phyloP scores from a whole-genome alignment of 2,329 filamentous ascomycete species.

The Penicillium nordicum region DNA sequence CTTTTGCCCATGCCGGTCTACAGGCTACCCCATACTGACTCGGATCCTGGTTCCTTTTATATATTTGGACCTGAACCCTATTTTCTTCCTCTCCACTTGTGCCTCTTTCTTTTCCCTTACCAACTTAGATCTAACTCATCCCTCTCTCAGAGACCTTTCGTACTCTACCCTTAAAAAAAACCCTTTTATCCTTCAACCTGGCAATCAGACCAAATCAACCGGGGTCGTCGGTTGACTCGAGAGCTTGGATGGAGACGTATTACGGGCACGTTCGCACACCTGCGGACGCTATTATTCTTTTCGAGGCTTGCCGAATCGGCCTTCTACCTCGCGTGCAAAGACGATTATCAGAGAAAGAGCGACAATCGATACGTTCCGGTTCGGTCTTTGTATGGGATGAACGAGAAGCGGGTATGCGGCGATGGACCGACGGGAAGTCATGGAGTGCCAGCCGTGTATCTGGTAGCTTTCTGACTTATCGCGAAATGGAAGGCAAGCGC shows the following conservation, averaged over 20 bases:
- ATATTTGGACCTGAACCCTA: slow-evolving; percentile 21
- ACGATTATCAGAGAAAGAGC: slow-evolving; percentile 91
- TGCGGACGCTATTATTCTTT: slow-evolving; percentile 94
- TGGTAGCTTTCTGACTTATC: slow-evolving; percentile 93
- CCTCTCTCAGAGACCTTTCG: slow-evolving; percentile 1
- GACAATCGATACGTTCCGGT: slow-evolving; percentile 90
- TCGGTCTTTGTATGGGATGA: slow-evolving; percentile 99
- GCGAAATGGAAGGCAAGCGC: slow-evolving; percentile 98
- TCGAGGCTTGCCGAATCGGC: slow-evolving; percentile 90
- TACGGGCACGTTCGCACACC: slow-evolving; percentile 93
- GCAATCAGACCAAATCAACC: slow-evolving; percentile 12
- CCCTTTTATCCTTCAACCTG: slow-evolving; percentile 1
- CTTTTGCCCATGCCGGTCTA: slow-evolving; percentile 14
- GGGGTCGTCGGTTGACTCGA: slow-evolving; percentile 21
- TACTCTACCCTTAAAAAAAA: background rate
- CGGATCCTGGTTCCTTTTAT: slow-evolving; percentile 24
- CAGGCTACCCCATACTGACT: slow-evolving; percentile 25
- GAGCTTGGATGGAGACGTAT: slow-evolving; percentile 81
- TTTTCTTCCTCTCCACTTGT: slow-evolving; percentile 15
- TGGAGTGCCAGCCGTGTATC: slow-evolving; percentile 98
- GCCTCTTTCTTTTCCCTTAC: slow-evolving; percentile 8
- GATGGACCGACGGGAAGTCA: slow-evolving; percentile 98
- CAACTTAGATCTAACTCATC: slow-evolving; percentile 12
- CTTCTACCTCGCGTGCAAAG: slow-evolving; percentile 88
- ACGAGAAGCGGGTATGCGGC: slow-evolving; percentile 92